phyloP scores from a whole-genome alignment of 1,284 basidiomycete species.

The Rhodotorula sp. region DNA sequence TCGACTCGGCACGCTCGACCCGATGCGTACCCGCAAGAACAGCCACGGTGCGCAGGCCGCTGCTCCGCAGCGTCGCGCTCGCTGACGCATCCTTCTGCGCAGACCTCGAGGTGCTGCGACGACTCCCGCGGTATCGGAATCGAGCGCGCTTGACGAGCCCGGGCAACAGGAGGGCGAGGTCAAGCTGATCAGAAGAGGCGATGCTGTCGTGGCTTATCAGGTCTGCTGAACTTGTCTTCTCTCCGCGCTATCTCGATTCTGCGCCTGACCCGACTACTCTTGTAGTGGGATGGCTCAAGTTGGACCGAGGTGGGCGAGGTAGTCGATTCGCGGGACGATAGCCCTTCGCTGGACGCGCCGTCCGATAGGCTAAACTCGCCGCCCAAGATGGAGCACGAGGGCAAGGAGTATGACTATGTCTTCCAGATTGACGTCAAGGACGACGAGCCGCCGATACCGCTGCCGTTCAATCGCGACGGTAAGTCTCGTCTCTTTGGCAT shows the following conservation, averaged over 20 bases:
- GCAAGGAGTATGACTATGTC: constrained; percentile 95
- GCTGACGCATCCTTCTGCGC: no score
- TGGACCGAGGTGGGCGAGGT: constrained; percentile 97
- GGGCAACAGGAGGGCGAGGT: constrained; percentile 89
- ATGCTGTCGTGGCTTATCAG: constrained; percentile 76
- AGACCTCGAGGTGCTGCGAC: no score
- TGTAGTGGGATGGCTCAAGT: constrained; percentile 71
- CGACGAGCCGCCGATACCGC: constrained; percentile 84
- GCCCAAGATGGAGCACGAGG: constrained; percentile 54
- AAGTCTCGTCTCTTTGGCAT: neutral
- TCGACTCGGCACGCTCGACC: constrained; percentile 67
- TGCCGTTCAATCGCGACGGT: constrained; percentile 72
- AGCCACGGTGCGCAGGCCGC: no score
- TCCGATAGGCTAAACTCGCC: neutral
- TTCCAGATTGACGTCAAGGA: constrained; percentile 97
- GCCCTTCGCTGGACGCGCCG: no score
- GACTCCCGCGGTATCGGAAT: neutral
- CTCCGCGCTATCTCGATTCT: no score
- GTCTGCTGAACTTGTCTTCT: constrained; percentile 54
- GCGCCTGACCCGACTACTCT: neutral
- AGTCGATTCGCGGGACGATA: constrained; percentile 65
- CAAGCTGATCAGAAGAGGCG: constrained; percentile 76
- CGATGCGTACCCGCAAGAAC: constrained; percentile 50
- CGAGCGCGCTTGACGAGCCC: constrained; percentile 44
- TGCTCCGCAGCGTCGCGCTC: no score